Base-by-base conservation (phyloP, 306 rosid genomes). In the Urtica urens region DNA sequence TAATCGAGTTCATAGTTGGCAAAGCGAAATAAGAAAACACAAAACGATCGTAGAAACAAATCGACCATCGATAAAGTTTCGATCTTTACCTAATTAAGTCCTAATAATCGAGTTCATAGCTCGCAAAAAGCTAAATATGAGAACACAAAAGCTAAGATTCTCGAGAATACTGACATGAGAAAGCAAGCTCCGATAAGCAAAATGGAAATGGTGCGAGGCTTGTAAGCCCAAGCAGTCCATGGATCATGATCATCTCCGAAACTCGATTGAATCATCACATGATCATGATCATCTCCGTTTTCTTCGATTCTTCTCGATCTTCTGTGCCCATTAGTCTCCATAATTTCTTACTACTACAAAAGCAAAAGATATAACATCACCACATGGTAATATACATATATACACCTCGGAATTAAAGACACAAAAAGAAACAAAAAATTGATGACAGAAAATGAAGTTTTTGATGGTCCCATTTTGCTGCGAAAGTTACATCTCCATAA, bases 201-300 rank as follows among this genome's bases (percentile, higher is more conserved):
- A 71, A 92, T 63, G 19, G 99, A 75, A 56, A 92, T 72, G 0
- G 99, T 92, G 13, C 83, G 99, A 56, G 99, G 99, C 82, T 68
- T 85, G 93, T 92, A 92, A 14, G 99, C 96, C 99, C 96, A 92
- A 17, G 99, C 99, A 43, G 99, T 92, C 99, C 99, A 92, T n/a
- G 99, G 99, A 79, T 92, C 99, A 60, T 69, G 68, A 13, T 85
- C 99, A 44, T 85, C 95, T 10, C 75, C 75, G 54, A 53, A 33
- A 63, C 57, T 64, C 27, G 65, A 66, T 31, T 53, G 57, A 69
- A 70, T 74, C 47, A n/a, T 55, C n/a, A n/a, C n/a, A n/a, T n/a
- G n/a, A n/a, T n/a, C n/a, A n/a, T n/a, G n/a, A n/a, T n/a, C n/a
- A 55, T 64, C 72, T 22, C 94, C 99, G 49, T 86, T 92, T 79